Base-by-base conservation (phyloP, 2,329 filamentous ascomycete species). In the Hypomyces perniciosus region DNA sequence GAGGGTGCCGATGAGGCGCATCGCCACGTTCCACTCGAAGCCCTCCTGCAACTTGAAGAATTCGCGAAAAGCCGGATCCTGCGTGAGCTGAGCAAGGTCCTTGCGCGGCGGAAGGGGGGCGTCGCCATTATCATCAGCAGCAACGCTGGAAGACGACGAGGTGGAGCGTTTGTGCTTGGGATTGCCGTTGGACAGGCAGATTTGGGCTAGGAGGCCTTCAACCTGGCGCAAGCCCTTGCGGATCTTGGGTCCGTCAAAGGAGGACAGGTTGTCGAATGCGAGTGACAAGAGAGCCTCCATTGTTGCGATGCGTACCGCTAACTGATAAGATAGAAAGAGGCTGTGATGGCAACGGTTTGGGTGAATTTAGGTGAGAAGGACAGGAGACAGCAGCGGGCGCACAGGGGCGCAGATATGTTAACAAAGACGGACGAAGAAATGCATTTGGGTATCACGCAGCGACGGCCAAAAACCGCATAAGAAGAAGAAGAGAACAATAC, bases 1-100 rank as follows among this genome's bases (percentile, higher is more conserved):
- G 40, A 97, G 81, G 51, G 89, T 95, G 48, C 85, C 83, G 55
- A 96, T 85, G 54, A 97, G 78, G 54, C 90, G 84, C 71, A 90
- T 84, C 10, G 90, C 86, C 50, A 97, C 89, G 72, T 99, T 99
- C 88, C 90, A 97, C 72, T 97, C 90, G 65, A 99, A 99, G 3
- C 91, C 89, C 65, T 97, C 91, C 68, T 99, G 93, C 58, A 97
- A 69, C 67, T 95, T 90, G 75, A 96, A 96, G 74, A 97, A 97
- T 69, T 96, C 90, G 58, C 89, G 78, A 66, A 96, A 97, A 20
- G 91, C 92, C 20, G 88, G 89, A 68, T 97, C 93, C 56, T 85
- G 81, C 46, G 81, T 79, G 56, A 96, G 72, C 51, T 90, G 84
- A 26, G 74, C 73, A 45, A 96, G 77, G 10, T 77, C 76, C 70